Evolutionary conservation across 805 yeast species (phyloP).

Genomic region (Maudiozyma pseudohumilis): DNA sequence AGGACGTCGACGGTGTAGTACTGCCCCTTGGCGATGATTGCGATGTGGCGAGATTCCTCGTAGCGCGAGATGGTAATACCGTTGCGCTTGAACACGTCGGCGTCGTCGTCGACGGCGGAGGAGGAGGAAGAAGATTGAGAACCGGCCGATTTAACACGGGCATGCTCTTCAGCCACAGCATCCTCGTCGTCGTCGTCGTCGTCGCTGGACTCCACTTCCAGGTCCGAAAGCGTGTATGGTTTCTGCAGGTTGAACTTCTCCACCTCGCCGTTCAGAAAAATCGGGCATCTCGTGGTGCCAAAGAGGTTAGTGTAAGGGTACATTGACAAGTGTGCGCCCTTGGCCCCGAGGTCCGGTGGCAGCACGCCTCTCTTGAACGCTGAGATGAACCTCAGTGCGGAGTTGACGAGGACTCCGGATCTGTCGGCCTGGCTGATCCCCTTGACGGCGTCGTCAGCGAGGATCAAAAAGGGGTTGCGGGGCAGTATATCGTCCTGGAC

Average conservation of each 20-base stretch:
- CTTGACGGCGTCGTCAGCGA: conserved; percentile 65
- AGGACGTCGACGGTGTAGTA: conserved; percentile 82
- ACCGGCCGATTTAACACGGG: not conserved
- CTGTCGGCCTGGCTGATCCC: conserved; percentile 56
- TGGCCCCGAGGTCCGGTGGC: conserved; percentile 47
- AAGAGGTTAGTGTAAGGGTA: conserved; percentile 55
- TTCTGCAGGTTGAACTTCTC: conserved; percentile 30
- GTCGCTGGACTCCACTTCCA: conserved; percentile 12
- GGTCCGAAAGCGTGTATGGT: conserved; percentile 38
- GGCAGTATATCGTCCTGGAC: conserved; percentile 61
- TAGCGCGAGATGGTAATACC: conserved; percentile 74
- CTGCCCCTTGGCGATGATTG: conserved; percentile 71
- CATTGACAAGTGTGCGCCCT: conserved; percentile 51
- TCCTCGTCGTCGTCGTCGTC: conserved; percentile 1
- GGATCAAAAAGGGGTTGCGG: conserved; percentile 63
- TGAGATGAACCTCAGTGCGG: conserved; percentile 56
- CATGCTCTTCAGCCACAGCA: too few species aligned
- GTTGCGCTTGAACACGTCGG: conserved; percentile 16
- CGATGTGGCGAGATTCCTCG: conserved; percentile 55
- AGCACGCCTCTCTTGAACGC: conserved; percentile 46
- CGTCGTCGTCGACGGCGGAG: conserved; percentile 1
- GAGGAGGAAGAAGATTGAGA: not conserved
- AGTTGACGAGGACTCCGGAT: conserved; percentile 55
- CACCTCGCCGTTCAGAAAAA: conserved; percentile 22
- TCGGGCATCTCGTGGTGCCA: conserved; percentile 56